Evolutionary conservation across 495 filamentous ascomycete genomes (phyloP), one percentile per base, ranked within the genome.

Genomic region (Lineolata rhizophorae): DNA sequence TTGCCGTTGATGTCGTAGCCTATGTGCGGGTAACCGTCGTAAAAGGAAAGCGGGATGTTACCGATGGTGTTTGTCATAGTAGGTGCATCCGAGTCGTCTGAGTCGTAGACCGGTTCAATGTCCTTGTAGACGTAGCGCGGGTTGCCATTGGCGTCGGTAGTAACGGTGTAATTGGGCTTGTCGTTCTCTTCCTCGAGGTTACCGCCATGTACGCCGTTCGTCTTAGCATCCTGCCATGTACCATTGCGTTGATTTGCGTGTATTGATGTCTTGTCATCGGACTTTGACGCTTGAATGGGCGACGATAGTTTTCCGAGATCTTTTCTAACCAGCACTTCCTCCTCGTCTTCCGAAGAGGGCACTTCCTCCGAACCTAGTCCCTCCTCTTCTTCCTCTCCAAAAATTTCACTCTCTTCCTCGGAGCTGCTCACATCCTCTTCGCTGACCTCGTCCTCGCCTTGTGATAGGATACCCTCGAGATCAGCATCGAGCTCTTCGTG

Each of bases 1-100:
- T 83, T 93, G 51, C 87, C 87, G 55, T 97, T 91, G 53, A 97
- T 93, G 48, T 94, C 78, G 53, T 97, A 97, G 26, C 87, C 87
- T 50, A 97, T 93, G 51, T 97, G 87, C 33, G 90, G 87, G 48
- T 93, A 95, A 28, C 77, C 74, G 47, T 95, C 85, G 61, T 97
- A 97, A 55, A 92, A 93, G 18, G 73, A 72, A 13, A 95, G 52
- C 9, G 85, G 81, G 37, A 97, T 97, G 48, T 95, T 64, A 35
- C 87, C 87, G 48, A 97, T 92, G 3, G 87, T 94, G 50, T 95
- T 97, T 9, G 58, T 58, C 17, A 72, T 68, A 17, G 67, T 74
- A 28, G 76, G 70, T 5, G 72, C 71, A 46, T 94, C 87, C 2
- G 77, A 72, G 43, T 92, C 83, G 52, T 97, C 90, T 1, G 82